These are phyloP conservation scores for Fusarium sp. DNA, from an alignment of 2,329 filamentous ascomycete genomes.

Conservation along the genomic window DNA sequence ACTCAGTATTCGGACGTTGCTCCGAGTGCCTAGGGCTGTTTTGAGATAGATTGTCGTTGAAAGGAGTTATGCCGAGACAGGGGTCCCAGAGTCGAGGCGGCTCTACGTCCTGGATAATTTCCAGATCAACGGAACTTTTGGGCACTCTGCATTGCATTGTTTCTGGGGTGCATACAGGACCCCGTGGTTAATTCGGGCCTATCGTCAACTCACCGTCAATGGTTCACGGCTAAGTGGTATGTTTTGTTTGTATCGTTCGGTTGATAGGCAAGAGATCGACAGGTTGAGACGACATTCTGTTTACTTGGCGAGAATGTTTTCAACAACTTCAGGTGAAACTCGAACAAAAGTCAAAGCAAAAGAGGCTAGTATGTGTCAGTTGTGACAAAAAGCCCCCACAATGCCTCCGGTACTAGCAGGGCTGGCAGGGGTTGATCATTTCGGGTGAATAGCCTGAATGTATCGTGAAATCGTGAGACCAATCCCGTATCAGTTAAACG, in stretches of 20 bases:
- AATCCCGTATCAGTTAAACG: neutral
- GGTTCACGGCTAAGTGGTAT: neutral
- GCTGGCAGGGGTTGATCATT: constrained; percentile 1
- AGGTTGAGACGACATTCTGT: neutral
- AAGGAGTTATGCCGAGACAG: neutral
- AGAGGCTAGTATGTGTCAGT: neutral
- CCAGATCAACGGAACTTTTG: neutral
- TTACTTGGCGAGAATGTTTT: constrained; percentile 1
- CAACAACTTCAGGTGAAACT: neutral
- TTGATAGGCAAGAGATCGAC: neutral
- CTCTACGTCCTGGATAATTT: constrained; percentile 5
- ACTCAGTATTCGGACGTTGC: neutral
- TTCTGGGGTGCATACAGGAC: neutral
- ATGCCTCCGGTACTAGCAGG: neutral
- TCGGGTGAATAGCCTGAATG: neutral
- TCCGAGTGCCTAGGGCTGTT: constrained; percentile 7
- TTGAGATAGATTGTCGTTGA: neutral
- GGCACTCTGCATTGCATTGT: neutral
- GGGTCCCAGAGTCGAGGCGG: neutral
- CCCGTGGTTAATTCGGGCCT: neutral
- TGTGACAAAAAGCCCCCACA: neutral
- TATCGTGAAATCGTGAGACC: neutral
- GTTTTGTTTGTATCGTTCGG: neutral
- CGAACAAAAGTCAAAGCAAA: neutral
- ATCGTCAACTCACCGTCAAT: neutral